Evolutionary conservation across 75 land plant species (phyloP).

Genomic region (Ceratopteris richardii): DNA sequence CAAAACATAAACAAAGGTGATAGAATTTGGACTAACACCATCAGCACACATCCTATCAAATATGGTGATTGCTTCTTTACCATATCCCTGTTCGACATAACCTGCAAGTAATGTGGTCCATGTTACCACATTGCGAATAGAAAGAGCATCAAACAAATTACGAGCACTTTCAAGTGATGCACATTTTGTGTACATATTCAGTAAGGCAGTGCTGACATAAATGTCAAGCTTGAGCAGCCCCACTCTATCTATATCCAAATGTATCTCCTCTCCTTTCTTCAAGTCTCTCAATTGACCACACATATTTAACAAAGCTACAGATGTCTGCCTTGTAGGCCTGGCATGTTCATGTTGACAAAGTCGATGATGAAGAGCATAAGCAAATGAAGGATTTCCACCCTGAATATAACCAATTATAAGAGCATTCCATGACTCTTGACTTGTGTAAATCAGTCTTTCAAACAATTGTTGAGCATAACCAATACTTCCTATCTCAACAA

Average conservation of each 20-base stretch:
- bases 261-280: slow-evolving; percentile 1
- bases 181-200: slow-evolving; percentile 2
- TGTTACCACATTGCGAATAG: neutral
- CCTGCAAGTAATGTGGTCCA: neutral
- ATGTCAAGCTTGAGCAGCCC: neutral
- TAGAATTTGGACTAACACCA: neutral
- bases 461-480: neutral
- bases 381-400: neutral
- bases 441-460: neutral
- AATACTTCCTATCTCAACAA: slow-evolving; percentile 2
- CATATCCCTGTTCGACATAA: neutral
- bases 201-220: neutral
- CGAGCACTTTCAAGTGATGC: neutral
- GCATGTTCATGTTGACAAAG: neutral
- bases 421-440: slow-evolving; percentile 1
- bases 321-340: neutral
- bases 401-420: slow-evolving; percentile 3
- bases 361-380: no score
- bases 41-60: neutral
- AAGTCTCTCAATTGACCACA: neutral
- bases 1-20: neutral
- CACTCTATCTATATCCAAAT: neutral
- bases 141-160: neutral
- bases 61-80: neutral
- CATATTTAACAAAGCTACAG: neutral